Evolutionary conservation across 108 stramenopile genomes (phyloP).

Genomic region (Skeletonema tropicum): DNA sequence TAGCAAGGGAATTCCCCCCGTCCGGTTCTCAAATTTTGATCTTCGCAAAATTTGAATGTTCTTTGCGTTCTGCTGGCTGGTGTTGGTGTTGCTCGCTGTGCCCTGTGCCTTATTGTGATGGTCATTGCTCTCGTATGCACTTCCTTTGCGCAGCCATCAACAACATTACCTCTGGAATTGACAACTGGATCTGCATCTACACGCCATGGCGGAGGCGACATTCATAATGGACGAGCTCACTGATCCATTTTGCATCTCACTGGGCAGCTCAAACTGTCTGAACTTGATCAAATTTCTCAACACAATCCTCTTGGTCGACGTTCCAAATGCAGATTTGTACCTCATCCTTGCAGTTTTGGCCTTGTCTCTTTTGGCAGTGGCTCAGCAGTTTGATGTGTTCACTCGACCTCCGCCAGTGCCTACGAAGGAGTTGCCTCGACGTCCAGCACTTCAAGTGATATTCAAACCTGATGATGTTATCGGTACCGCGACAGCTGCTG

Average conservation of each 20-base stretch:
- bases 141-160: too few species aligned
- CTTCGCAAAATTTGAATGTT: too few species aligned
- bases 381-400: conserved; percentile 50
- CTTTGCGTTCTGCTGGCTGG: too few species aligned
- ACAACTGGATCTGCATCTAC: background rate
- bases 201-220: background rate
- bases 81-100: too few species aligned
- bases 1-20: too few species aligned
- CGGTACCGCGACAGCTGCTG: conserved; percentile 7
- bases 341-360: conserved; percentile 10
- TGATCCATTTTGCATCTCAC: conserved; percentile 22
- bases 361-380: conserved; percentile 21
- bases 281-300: conserved; percentile 27
- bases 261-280: conserved; percentile 16
- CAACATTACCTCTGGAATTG: background rate
- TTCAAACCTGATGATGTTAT: conserved; percentile 82
- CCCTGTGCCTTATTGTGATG: too few species aligned
- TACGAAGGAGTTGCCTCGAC: conserved; percentile 61
- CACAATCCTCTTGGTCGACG: conserved; percentile 22
- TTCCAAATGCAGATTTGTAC: conserved; percentile 26
- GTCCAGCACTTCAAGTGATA: conserved; percentile 75
- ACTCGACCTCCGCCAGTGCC: conserved; percentile 75
- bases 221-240: conserved; percentile 3
- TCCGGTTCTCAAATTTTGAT: too few species aligned
- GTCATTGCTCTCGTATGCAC: too few species aligned